Conservation (phyloP, 805 yeast genomes). For the Zygotorulaspora chibaensis region DNA sequence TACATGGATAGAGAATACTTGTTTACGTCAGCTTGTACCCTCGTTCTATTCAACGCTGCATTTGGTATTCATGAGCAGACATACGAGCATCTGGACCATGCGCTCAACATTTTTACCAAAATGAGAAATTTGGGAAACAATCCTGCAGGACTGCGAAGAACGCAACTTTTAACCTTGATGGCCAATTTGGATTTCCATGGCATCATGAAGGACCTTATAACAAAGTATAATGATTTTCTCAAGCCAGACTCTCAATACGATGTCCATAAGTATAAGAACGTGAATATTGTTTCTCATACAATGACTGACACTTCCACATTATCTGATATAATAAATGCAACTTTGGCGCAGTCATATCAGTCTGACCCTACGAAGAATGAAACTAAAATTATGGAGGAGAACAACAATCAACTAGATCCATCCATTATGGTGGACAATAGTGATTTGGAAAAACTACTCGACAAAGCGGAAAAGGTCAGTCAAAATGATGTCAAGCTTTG, state of each 20-base stretch:
- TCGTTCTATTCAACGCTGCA: conserved; percentile 69
- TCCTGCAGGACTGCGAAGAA: conserved; percentile 72
- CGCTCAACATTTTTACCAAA: conserved; percentile 60
- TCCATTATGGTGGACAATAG: conserved; percentile 34
- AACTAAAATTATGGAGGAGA: conserved; percentile 25
- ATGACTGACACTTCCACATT: conserved; percentile 16
- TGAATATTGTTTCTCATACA: conserved; percentile 19
- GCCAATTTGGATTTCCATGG: conserved; percentile 66
- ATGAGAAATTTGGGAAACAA: conserved; percentile 77
- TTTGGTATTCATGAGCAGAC: conserved; percentile 81
- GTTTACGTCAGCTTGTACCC: conserved; percentile 70
- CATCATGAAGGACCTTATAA: conserved; percentile 51
- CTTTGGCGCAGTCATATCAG: conserved; percentile 20
- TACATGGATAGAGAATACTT: conserved; percentile 84
- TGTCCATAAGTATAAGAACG: conserved; percentile 16
- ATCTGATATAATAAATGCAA: conserved; percentile 21
- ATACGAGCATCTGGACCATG: conserved; percentile 65
- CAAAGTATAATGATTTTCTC: conserved; percentile 49
- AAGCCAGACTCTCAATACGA: conserved; percentile 23
- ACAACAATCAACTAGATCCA: conserved; percentile 31
- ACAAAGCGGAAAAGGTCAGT: conserved; percentile 33
- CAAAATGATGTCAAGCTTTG: conserved; percentile 53
- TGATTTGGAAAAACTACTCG: conserved; percentile 34
- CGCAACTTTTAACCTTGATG: conserved; percentile 62
- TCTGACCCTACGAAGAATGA: conserved; percentile 15